A percentile compares a stretch with the other conserved stretches of the same genome.
These are phyloP conservation scores for Mucor racemosus DNA, from an alignment of 371 early-diverging fungal species.

Conservation along the genomic window DNA sequence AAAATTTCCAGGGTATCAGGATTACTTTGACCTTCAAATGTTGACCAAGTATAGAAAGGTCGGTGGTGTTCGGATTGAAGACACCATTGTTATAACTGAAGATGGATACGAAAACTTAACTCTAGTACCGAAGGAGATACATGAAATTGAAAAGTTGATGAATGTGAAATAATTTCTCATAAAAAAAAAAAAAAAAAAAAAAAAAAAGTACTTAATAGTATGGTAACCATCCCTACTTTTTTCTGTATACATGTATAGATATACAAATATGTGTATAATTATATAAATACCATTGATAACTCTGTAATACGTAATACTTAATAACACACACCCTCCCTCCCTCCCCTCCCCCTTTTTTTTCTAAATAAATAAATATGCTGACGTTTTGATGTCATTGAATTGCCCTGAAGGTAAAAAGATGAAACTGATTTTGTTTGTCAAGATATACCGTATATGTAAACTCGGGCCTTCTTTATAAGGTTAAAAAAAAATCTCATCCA, in stretches of 20 bases:
- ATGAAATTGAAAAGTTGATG: conserved; percentile 70
- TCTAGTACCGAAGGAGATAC: conserved; percentile 68
- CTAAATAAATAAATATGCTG: neutral
- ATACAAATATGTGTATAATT: neutral
- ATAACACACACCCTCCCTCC: neutral
- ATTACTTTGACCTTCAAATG: conserved; percentile 69
- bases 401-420: neutral
- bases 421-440: neutral
- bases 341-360: neutral
- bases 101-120: conserved; percentile 78
- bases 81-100: conserved; percentile 78
- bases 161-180: neutral
- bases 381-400: neutral
- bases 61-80: conserved; percentile 94
- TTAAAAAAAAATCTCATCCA: neutral
- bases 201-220: too few relatives aligned
- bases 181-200: neutral
- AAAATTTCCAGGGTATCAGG: conserved; percentile 55
- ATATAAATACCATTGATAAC: too few relatives aligned
- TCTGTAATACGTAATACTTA: conserved; percentile 1
- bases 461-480: neutral
- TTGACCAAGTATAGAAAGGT: conserved; percentile 68
- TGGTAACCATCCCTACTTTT: neutral
- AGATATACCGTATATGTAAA: neutral
- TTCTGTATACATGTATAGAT: neutral